Conservation (phyloP, 2,329 filamentous ascomycete species). For the Hymenoscyphus infarciens region DNA sequence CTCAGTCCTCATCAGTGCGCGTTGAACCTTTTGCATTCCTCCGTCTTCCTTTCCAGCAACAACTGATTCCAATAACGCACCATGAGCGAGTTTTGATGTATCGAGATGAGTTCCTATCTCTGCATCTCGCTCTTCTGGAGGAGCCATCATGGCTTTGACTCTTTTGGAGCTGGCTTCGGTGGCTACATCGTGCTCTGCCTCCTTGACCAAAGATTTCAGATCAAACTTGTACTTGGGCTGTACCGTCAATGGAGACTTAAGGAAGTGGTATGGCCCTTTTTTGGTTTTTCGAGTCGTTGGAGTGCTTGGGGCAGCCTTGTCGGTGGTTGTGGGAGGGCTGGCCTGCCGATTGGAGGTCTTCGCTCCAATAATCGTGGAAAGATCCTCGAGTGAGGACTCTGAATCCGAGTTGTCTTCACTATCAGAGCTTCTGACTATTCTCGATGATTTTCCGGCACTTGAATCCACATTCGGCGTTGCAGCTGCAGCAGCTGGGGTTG, state of each 20-base stretch:
- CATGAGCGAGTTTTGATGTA: conserved; percentile 25
- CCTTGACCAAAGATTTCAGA: conserved; percentile 57
- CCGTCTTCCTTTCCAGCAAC: conserved; percentile 43
- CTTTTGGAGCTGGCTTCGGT: conserved; percentile 51
- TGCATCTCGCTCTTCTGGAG: conserved; percentile 26
- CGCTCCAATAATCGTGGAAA: not conserved
- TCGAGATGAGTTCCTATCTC: not conserved
- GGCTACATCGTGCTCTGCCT: conserved; percentile 56
- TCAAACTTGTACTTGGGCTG: conserved; percentile 60
- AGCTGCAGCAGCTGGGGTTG: not conserved
- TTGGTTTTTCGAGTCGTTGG: conserved; percentile 2
- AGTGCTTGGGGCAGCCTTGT: not conserved
- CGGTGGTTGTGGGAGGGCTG: not conserved
- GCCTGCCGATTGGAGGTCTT: not conserved
- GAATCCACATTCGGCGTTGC: not conserved
- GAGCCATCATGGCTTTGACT: conserved; percentile 33
- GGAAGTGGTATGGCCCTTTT: not conserved
- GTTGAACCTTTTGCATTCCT: conserved; percentile 44
- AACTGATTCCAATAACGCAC: conserved; percentile 41
- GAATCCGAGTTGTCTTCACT: conserved; percentile 8
- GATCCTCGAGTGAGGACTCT: conserved; percentile 3
- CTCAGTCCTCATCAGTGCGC: conserved; percentile 59
- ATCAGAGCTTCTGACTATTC: conserved; percentile 6
- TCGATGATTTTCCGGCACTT: not conserved
- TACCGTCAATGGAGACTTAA: conserved; percentile 47